Base-by-base conservation (phyloP, 2,329 filamentous ascomycete genomes). In the Alternaria tenuissima region DNA sequence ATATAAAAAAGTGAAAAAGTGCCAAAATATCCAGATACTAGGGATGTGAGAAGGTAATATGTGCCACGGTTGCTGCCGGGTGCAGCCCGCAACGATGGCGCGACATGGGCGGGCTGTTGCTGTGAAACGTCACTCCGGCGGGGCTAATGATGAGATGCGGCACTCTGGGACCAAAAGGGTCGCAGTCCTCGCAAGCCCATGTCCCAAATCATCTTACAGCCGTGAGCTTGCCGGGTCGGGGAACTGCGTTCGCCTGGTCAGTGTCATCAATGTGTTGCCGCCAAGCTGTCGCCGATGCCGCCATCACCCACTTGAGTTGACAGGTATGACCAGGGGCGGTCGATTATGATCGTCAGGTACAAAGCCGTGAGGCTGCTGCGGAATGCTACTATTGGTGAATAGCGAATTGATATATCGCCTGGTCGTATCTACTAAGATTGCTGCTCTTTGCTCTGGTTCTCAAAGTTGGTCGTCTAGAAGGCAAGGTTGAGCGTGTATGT, bases 71-170 rank as follows among this genome's bases (percentile, higher is more conserved):
- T 52, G 54, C 57, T 52, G 54, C 11, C 43, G 44, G 54, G 46
- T 54, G 59, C 62, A 59, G 61, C 62, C 61, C 63, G 62, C 52
- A 54, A 43, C 53, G 30, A 58, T 51, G 58, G 61, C 22, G 57
- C 52, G 60, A 60, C 67, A 67, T 55, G 70, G 66, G 56, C 67
- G 42, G 42, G 52, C 52, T 57, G 47, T 51, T 42, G 56, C 61
- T 62, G 52, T 75, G 73, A 76, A 76, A 76, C 74, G 60, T 65
- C 64, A 63, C 65, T 59, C 64, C 56, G 67, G 69, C 59, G 62
- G 55, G 54, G 54, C 58, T 58, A 52, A 58, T n/a, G 55, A 74
- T 67, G 71, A 36, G 52, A 72, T 76, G 73, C 70, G 70, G 20
- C 39, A 24, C 39, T 42, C 39, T 42, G 39, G 39, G 38, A 76